Evolutionary conservation across 2,329 filamentous ascomycete species (phyloP), one percentile per base, ranked within the genome.

Genomic region (Neonectria magnoliae): DNA sequence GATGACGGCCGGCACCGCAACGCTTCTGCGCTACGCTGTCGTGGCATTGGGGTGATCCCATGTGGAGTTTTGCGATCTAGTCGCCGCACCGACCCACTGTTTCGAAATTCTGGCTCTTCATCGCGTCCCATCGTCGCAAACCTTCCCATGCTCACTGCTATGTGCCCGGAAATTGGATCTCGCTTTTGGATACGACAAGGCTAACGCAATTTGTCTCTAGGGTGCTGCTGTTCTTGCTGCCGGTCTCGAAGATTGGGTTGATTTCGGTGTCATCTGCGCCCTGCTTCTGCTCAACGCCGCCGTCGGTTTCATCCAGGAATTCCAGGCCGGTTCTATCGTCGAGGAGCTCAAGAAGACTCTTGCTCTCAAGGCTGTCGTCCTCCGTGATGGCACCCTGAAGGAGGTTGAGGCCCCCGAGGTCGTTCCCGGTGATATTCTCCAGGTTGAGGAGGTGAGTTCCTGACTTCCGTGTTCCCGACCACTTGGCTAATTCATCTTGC

Each of bases 341-440:
- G 93, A 95, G 53, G 93, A 96, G 78, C 82, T 97, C 76, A 97
- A 97, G 85, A 94, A 96, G 84, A 95, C 92, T 59, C 88, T 97
- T 42, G 93, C 93, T 62, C 88, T 97, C 54, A 96, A 94, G 86
- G 93, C 93, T 77, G 90, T 93, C 48, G 93, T 97, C 72, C 87
- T 96, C 77, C 92, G 94, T 85, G 91, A 95, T 77, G 92, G 80
- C 48, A 85, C 86, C 62, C 86, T 94, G 66, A 87, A 89, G 80
- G 93, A 97, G 80, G 85, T 97, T 67, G 91, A 94, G 82, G 91
- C 93, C 67, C 88, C 91, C 57, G 91, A 94, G 74, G 91, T 97
- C 68, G 93, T 97, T 68, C 93, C 93, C 71, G 93, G 93, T 80
- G 93, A 97, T 84, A 94, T 97, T 75, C 86, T 97, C 66, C 91